Evolutionary conservation across 2,329 filamentous ascomycete species (phyloP).

Genomic region (Arthroderma sp.): DNA sequence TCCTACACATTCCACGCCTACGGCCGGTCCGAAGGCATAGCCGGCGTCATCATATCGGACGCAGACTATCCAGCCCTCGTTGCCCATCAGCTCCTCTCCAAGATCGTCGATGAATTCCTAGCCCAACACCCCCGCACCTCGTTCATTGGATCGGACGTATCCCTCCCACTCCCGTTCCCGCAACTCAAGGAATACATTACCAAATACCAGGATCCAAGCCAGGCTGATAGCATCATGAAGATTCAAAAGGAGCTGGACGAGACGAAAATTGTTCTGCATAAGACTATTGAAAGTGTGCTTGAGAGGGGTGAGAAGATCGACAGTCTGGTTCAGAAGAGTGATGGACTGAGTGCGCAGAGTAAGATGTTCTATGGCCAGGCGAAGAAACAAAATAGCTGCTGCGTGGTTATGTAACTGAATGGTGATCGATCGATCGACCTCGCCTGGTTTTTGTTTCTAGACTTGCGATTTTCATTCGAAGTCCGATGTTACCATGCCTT

Average conservation of each 20-base stretch:
- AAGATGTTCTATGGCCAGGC: conserved; percentile 89
- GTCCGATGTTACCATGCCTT: no score
- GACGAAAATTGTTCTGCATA: conserved; percentile 93
- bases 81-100: conserved; percentile 47
- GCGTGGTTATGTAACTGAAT: conserved; percentile 36
- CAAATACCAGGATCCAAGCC: conserved; percentile 73
- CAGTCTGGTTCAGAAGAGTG: conserved; percentile 82
- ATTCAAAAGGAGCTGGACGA: conserved; percentile 95
- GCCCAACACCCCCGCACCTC: conserved; percentile 54
- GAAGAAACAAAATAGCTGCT: conserved; percentile 51
- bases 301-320: conserved; percentile 96
- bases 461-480: no score
- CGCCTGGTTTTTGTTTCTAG: background rate
- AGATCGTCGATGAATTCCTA: conserved; percentile 72
- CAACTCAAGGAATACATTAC: conserved; percentile 67
- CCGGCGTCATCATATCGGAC: conserved; percentile 59
- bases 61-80: conserved; percentile 33
- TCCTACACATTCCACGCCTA: conserved; percentile 56
- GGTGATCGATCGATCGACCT: background rate
- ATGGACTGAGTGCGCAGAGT: conserved; percentile 76
- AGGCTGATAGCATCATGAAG: conserved; percentile 86
- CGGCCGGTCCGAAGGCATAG: conserved; percentile 58
- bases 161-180: conserved; percentile 48
- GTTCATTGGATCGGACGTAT: conserved; percentile 41
- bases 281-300: conserved; percentile 60